These are phyloP conservation scores for Pulveroboletus frians DNA, from an alignment of 768 basidiomycete species.

Conservation along the genomic window DNA sequence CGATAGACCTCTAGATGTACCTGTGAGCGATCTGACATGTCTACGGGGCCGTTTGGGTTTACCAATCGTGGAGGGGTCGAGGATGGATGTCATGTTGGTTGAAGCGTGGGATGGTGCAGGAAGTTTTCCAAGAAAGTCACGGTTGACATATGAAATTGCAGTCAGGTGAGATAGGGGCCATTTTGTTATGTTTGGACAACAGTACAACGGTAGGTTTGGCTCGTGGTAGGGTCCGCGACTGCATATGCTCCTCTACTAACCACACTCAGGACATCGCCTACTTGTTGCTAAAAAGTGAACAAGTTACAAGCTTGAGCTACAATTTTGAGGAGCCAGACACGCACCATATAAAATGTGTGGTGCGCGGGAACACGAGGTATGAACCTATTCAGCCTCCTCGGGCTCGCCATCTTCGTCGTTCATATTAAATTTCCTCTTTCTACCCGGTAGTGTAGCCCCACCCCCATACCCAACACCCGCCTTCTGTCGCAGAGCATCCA, in stretches of 20 bases:
- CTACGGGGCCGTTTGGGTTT: conserved; percentile 47
- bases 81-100: conserved; percentile 52
- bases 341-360: not conserved
- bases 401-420: conserved; percentile 35
- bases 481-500: conserved; percentile 73
- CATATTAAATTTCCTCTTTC: conserved; percentile 65
- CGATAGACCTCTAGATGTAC: conserved; percentile 29
- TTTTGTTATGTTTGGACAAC: not conserved
- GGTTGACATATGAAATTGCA: not conserved
- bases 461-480: conserved; percentile 73
- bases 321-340: not conserved
- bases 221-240: too few species aligned
- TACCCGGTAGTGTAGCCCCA: conserved; percentile 65
- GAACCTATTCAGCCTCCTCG: conserved; percentile 24
- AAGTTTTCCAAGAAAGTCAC: too few species aligned
- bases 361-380: conserved; percentile 1
- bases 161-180: not conserved
- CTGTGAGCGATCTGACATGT: conserved; percentile 66
- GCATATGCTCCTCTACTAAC: not conserved
- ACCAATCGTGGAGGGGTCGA: conserved; percentile 65
- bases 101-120: not conserved
- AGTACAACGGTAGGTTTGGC: too few species aligned
- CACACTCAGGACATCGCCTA: conserved; percentile 32
- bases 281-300: conserved; percentile 1
- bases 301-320: too few species aligned